These are phyloP conservation scores for Cladosporium austrohemisphaericum DNA, from an alignment of 2,329 filamentous ascomycete genomes.

Conservation along the genomic window DNA sequence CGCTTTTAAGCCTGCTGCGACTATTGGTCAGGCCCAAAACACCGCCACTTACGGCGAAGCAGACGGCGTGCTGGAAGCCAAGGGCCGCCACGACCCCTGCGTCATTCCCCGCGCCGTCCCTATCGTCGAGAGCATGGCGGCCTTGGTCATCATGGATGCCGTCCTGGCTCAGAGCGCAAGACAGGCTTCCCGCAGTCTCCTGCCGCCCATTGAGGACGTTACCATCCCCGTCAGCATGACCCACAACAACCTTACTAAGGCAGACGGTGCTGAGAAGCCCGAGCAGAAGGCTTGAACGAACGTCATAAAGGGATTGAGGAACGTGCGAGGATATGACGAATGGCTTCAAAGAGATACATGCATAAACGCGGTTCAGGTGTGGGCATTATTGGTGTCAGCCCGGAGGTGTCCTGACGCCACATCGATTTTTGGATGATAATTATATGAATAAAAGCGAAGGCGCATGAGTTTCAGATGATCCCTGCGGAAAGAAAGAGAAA, in stretches of 20 bases:
- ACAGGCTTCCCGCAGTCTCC: conserved; percentile 44
- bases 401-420: too few relatives aligned
- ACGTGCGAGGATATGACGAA: too few relatives aligned
- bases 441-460: too few relatives aligned
- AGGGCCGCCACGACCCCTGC: conserved; percentile 91
- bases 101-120: conserved; percentile 83
- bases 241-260: conserved; percentile 24
- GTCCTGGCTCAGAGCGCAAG: conserved; percentile 74
- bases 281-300: conserved; percentile 4
- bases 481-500: too few relatives aligned
- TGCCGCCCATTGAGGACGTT: conserved; percentile 11
- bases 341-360: too few relatives aligned
- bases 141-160: conserved; percentile 81
- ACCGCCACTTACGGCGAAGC: conserved; percentile 76
- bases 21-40: conserved; percentile 82
- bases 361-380: too few relatives aligned
- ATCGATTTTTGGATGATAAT: too few relatives aligned
- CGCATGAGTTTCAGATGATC: too few relatives aligned
- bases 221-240: conserved; percentile 21
- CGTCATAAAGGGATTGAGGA: too few relatives aligned
- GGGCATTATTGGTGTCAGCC: too few relatives aligned
- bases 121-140: conserved; percentile 88
- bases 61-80: conserved; percentile 78
- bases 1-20: conserved; percentile 91
- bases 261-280: conserved; percentile 2